Evolutionary conservation across 257 asterid genomes (phyloP), one percentile per base, ranked within the genome.

Genomic region (Jaltomata sinuosa): DNA sequence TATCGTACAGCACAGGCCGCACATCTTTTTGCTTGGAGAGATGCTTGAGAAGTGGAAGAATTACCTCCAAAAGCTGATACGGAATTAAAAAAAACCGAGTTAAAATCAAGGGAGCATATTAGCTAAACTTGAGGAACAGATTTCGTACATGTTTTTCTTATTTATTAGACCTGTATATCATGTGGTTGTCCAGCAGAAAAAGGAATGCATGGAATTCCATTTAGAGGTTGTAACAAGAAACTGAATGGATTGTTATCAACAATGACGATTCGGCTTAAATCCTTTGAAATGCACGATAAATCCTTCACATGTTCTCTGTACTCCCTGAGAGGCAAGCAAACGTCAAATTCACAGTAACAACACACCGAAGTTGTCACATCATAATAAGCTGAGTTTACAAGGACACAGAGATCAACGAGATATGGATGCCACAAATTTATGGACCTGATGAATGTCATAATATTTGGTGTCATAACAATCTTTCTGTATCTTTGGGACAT

Each of bases 241-340:
- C 99, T 96, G 84, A 94, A 96, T 3, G 99, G 98, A 85, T 96
- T 93, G 87, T 96, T 96, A 91, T 96, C 99, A 53, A 96, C 99
- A 80, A 94, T 92, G 57, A 96, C 99, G 67, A 85, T 89, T 85
- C 97, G 91, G 79, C 92, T 80, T 29, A 94, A 67, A 83, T 96
- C 97, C 85, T 91, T 91, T 25, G 99, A 90, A 89, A 94, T 85
- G 90, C 94, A 85, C 12, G 93, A 88, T 84, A 96, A 89, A 84
- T 96, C 98, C 89, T 96, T 96, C 81, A 96, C 98, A 61, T 96
- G 98, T 86, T 94, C 98, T 38, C 97, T 92, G 59, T 92, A 93
- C 85, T 93, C 95, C 92, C 98, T 96, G 97, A 82, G 65, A 83
- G 64, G 68, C 83, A 36, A 59, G 79, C 18, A 52, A 72, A 49